phyloP scores from a whole-genome alignment of 495 filamentous ascomycete species.

The Evansstolkia leycettana region DNA sequence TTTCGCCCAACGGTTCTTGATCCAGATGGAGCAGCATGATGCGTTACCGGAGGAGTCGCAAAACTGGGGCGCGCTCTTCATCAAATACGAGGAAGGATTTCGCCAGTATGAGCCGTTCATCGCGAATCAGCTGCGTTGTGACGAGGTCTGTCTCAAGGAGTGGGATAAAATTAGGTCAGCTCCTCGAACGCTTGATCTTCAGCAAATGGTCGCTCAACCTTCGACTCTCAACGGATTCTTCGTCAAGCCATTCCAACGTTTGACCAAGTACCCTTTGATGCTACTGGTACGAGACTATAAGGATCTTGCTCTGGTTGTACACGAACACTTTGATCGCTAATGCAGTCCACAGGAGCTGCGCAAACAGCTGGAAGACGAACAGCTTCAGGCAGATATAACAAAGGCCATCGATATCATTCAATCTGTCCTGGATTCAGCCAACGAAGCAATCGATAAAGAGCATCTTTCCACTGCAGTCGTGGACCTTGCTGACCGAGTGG shows the following conservation, averaged over 20 bases:
- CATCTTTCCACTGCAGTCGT: constrained; percentile 65
- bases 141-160: constrained; percentile 32
- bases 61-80: constrained; percentile 85
- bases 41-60: constrained; percentile 63
- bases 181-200: constrained; percentile 40
- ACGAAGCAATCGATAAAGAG: constrained; percentile 80
- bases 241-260: constrained; percentile 88
- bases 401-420: constrained; percentile 65
- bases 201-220: constrained; percentile 50
- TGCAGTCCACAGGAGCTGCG: constrained; percentile 54
- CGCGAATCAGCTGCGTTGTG: constrained; percentile 63
- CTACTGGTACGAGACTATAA: constrained; percentile 50
- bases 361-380: constrained; percentile 65
- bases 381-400: constrained; percentile 53
- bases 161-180: constrained; percentile 45
- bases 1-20: constrained; percentile 88
- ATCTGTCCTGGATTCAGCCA: constrained; percentile 66
- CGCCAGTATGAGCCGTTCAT: constrained; percentile 92
- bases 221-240: constrained; percentile 72
- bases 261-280: constrained; percentile 88
- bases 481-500: constrained; percentile 73
- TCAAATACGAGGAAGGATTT: constrained; percentile 67
- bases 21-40: constrained; percentile 91
- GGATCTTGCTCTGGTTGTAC: background rate
- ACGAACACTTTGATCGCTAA: constrained; percentile 3